A percentile compares a stretch with the other conserved stretches of the same genome.
Conservation (phyloP, 2,329 filamentous ascomycete species). For the Penicillium frequentans region DNA sequence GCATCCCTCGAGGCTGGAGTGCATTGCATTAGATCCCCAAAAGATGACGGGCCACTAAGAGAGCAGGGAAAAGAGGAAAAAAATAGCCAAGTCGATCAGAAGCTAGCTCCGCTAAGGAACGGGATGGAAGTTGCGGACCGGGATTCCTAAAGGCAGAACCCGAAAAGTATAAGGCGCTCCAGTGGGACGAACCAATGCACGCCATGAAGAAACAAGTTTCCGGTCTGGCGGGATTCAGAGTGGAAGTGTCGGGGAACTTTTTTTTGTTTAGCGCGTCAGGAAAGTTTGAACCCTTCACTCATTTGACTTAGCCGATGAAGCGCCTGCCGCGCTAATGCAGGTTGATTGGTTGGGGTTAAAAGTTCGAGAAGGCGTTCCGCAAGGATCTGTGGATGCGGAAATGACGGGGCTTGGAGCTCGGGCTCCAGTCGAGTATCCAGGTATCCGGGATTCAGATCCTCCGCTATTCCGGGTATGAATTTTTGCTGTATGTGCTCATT, state of each 20-base stretch:
- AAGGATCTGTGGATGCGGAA: slow-evolving; percentile 11
- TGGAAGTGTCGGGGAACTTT: slow-evolving; percentile 16
- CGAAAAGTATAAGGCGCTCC: neutral
- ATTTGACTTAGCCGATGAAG: slow-evolving; percentile 7
- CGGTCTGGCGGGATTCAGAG: slow-evolving; percentile 14
- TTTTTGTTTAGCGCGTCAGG: slow-evolving; percentile 8
- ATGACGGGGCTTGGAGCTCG: neutral
- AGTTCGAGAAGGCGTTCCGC: slow-evolving; percentile 8
- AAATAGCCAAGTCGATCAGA: too few species aligned
- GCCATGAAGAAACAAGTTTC: slow-evolving; percentile 7
- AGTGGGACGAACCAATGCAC: slow-evolving; percentile 6
- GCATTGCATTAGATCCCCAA: slow-evolving; percentile 4
- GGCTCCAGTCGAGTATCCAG: slow-evolving; percentile 18
- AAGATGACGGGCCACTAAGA: neutral
- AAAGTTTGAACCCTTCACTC: slow-evolving; percentile 13
- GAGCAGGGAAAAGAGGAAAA: neutral
- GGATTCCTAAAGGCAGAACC: neutral
- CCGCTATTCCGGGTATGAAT: too few species aligned
- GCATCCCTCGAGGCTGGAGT: slow-evolving; percentile 10
- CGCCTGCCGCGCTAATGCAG: neutral
- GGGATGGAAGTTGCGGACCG: neutral
- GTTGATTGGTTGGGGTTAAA: slow-evolving; percentile 17
- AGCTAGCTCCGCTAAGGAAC: neutral
- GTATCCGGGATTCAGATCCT: slow-evolving; percentile 15
- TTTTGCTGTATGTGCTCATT: neutral